Evolutionary conservation across 108 stramenopile genomes (phyloP), one percentile per base, ranked within the genome.

Genomic region (Cyclostephanos invisitatus): DNA sequence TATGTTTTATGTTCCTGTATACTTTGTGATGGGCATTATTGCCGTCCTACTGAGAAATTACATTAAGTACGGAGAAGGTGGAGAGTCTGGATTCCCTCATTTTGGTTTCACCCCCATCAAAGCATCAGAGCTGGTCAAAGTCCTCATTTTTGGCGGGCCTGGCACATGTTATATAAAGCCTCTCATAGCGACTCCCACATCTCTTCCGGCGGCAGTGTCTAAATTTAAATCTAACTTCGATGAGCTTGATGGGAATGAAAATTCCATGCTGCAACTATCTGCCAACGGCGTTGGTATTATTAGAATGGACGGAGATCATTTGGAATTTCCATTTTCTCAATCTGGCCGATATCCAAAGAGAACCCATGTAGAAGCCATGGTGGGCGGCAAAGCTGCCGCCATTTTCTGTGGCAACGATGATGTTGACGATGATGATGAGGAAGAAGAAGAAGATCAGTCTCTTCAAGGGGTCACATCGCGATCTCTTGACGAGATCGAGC

Each of bases 271-370:
- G 24, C 40, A 37, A 58, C 25, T 64, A 22, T 32, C 55, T 65
- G 54, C 49, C 62, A 42, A 56, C 59, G 32, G 54, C 64, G 29
- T 71, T 7, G 40, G 40, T 7, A 40, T 40, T 40, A 29, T 80
- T 70, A 28, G 83, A 74, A 62, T 62, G 74, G 76, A 71, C 40
- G 78, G 73, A 5, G 85, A 90, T 82, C 87, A 93, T 53, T 53
- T 82, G 29, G 92, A 93, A 60, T 93, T 93, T 65, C 92, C 92
- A 7, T 93, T 93, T 61, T 93, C 92, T 18, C 86, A 93, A 29
- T 67, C 81, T 46, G 81, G 75, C 35, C 80, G 83, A 10, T 90
- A 93, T 71, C 86, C 83, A n/a, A 89, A 90, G 53, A 84, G 77
- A 62, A 74, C 85, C 25, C 79, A 88, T 29, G 77, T 83, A 0